phyloP scores from a whole-genome alignment of 257 asterid species.

The Thymus quinquecostatus region DNA sequence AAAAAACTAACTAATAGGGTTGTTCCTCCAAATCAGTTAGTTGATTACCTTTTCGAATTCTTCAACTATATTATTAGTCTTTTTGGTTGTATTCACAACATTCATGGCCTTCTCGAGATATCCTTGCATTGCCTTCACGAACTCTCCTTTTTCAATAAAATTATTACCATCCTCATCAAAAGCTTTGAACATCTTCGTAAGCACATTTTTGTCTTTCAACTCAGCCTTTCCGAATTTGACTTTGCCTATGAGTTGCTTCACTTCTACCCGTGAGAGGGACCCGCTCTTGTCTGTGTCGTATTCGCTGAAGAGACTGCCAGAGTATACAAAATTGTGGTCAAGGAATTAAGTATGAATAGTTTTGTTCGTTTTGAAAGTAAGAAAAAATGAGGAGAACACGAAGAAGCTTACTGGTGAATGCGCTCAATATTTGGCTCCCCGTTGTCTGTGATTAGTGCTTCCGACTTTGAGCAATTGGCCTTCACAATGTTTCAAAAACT shows the following conservation, averaged over 20 bases:
- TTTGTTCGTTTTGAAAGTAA: not conserved
- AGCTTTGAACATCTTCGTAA: conserved; percentile 40
- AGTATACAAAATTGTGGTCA: no score
- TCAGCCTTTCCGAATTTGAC: conserved; percentile 47
- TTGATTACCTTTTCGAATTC: no score
- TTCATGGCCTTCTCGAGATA: conserved; percentile 48
- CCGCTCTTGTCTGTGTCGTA: conserved; percentile 32
- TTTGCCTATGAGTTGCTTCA: conserved; percentile 38
- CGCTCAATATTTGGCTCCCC: conserved; percentile 57
- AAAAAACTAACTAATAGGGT: no score
- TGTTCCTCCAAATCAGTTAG: no score
- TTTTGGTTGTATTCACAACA: conserved; percentile 34
- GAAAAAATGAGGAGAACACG: no score
- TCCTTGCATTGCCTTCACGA: conserved; percentile 37
- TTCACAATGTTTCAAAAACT: conserved; percentile 53
- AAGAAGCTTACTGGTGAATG: conserved; percentile 38
- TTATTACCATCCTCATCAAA: conserved; percentile 41
- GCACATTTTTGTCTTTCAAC: conserved; percentile 36
- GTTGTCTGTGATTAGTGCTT: conserved; percentile 44
- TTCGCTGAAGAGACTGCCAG: conserved; percentile 49
- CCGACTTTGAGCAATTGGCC: conserved; percentile 40
- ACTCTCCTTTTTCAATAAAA: conserved; percentile 46
- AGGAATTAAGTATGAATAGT: no score
- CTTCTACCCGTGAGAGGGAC: conserved; percentile 40
- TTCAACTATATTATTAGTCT: no score